A percentile compares a stretch with the other conserved stretches of the same genome.
These are phyloP conservation scores for Sclerotinia spermophila DNA, from an alignment of 2,329 filamentous ascomycete genomes.

Conservation along the genomic window DNA sequence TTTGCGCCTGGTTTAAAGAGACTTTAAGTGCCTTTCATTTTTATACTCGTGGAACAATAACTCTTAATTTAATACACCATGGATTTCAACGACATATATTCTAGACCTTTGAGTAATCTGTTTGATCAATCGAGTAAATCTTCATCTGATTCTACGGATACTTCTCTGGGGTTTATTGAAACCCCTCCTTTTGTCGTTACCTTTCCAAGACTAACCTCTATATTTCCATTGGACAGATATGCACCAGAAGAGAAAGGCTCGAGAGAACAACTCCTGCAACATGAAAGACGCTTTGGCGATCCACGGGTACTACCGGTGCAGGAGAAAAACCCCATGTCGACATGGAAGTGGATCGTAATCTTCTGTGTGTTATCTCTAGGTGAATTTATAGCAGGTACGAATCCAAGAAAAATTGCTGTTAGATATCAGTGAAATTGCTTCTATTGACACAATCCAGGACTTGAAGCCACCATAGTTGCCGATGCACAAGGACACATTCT, in stretches of 20 bases:
- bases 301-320: too few species aligned
- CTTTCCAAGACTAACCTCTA: neutral
- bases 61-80: neutral
- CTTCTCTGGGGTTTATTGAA: neutral
- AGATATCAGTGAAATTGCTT: too few species aligned
- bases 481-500: constrained; percentile 33
- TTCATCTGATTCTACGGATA: neutral
- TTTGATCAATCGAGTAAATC: neutral
- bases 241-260: neutral
- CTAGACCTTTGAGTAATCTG: neutral
- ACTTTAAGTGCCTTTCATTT: neutral
- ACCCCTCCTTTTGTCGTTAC: neutral
- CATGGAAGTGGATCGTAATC: neutral
- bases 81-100: neutral
- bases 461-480: constrained; percentile 4
- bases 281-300: neutral
- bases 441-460: neutral
- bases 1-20: neutral
- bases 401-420: too few species aligned
- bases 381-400: neutral
- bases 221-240: neutral
- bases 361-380: neutral
- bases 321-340: neutral
- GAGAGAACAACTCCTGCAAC: neutral
- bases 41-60: neutral